These are phyloP conservation scores for Immersiella caudata DNA, from an alignment of 495 filamentous ascomycete species.

Conservation along the genomic window DNA sequence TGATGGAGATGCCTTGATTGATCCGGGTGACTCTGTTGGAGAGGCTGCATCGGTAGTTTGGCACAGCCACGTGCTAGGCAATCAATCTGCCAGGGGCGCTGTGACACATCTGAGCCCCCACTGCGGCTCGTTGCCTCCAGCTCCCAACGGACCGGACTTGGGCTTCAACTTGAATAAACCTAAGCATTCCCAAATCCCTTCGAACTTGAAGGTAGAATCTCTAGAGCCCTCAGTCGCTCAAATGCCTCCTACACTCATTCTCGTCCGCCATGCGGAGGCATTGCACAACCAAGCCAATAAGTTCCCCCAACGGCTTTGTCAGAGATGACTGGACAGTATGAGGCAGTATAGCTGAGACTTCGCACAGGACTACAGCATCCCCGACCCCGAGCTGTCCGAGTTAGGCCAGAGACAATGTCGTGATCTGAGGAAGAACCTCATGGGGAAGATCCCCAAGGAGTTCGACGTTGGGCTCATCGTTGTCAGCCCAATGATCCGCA, in stretches of 20 bases:
- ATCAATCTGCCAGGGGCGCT: not conserved
- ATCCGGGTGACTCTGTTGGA: not conserved
- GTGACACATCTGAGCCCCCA: not conserved
- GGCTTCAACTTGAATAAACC: not conserved
- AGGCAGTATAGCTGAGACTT: slow-evolving; percentile 30
- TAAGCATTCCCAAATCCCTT: not conserved
- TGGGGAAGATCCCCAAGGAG: slow-evolving; percentile 49
- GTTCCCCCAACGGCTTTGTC: slow-evolving; percentile 31
- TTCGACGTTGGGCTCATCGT: slow-evolving; percentile 57
- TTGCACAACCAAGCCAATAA: slow-evolving; percentile 55
- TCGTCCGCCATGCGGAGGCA: slow-evolving; percentile 62
- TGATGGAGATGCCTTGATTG: not conserved
- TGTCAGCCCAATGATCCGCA: slow-evolving; percentile 60
- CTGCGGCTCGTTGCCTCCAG: not conserved
- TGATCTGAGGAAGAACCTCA: slow-evolving; percentile 48
- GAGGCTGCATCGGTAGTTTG: not conserved
- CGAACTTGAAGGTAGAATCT: not conserved
- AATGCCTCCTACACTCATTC: slow-evolving; percentile 63
- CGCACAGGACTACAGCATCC: slow-evolving; percentile 54
- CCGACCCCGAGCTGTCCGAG: slow-evolving; percentile 59
- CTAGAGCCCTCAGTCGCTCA: not conserved
- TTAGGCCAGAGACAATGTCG: slow-evolving; percentile 57
- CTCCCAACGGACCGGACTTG: not conserved
- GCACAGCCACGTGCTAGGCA: not conserved
- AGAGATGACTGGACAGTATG: no score